Percentiles rank a stretch among this genome's conserved stretches.
phyloP scores from a whole-genome alignment of 2,329 filamentous ascomycete genomes.

The Clonostachys sp. region DNA sequence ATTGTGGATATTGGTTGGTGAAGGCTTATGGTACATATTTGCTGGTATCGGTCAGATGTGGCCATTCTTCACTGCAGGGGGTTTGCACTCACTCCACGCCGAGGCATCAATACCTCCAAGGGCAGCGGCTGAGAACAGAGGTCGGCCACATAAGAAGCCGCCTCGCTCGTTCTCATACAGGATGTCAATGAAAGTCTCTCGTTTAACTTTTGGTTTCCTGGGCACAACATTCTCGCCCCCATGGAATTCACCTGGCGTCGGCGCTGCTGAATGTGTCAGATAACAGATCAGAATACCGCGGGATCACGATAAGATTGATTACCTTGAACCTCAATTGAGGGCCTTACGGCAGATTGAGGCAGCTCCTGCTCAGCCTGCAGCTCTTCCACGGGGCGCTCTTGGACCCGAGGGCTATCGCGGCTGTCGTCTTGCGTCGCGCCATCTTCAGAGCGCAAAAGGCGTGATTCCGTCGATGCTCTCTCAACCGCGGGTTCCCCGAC shows the following conservation, averaged over 20 bases:
- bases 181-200: slow-evolving; percentile 69
- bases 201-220: slow-evolving; percentile 20
- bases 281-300: background rate
- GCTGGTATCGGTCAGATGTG: slow-evolving; percentile 25
- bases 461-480: slow-evolving; percentile 14
- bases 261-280: slow-evolving; percentile 10
- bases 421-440: slow-evolving; percentile 3
- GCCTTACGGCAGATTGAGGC: slow-evolving; percentile 13
- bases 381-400: background rate
- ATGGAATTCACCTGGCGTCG: slow-evolving; percentile 16
- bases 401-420: background rate
- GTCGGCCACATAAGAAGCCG: slow-evolving; percentile 80
- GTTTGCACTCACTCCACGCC: slow-evolving; percentile 59
- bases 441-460: slow-evolving; percentile 11
- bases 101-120: slow-evolving; percentile 81
- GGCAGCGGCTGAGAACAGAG: slow-evolving; percentile 83
- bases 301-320: background rate
- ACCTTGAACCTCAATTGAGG: slow-evolving; percentile 27
- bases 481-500: slow-evolving; percentile 1
- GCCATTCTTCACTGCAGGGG: background rate
- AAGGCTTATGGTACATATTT: slow-evolving; percentile 58
- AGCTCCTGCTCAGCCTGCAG: slow-evolving; percentile 3
- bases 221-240: slow-evolving; percentile 25
- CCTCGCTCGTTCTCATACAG: slow-evolving; percentile 96
- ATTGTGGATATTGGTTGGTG: slow-evolving; percentile 68